Evolutionary conservation across 495 filamentous ascomycete genomes (phyloP), one percentile per base, ranked within the genome.

Genomic region (Hyaloscypha finlandica): DNA sequence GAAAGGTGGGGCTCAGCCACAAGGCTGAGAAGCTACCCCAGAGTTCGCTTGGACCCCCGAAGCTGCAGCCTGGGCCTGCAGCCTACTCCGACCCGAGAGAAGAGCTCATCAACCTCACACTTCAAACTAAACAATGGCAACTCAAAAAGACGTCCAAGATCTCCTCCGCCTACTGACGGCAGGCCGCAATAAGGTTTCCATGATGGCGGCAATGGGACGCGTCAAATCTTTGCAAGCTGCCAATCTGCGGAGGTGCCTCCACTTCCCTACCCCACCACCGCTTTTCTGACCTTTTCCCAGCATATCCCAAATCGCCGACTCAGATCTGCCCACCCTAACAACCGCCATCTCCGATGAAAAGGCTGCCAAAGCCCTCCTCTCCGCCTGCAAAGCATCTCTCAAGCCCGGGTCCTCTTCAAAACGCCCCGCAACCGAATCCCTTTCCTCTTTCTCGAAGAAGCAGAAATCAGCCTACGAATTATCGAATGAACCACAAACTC

Each of bases 91-190:
- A 37, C 12, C 12, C 35, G 12, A 37, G 8, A 37, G 12, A 1
- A 37, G 35, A 37, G 35, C 35, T 37, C 35, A 6, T 37, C 35
- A 14, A 48, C 42, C 16, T 19, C 9, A 48, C 8, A 48, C 4
- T 48, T 19, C 35, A 37, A 16, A 19, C 42, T 16, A 6, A 52
- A 74, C 20, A 42, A 86, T 86, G 83, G 79, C 82, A 8, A 73
- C 83, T 29, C 82, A 81, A 68, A 79, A 84, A 66, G 85, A 91
- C 66, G 79, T 92, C 14, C 88, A 91, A 74, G 80, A 86, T 55
- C 80, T 94, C n/a, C 80, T 94, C 53, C 89, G 91, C 57, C 90
- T 95, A 60, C 83, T 94, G 35, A 89, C 90, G 0, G 86, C 90
- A 70, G 87, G 89, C 73, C 79, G 83, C 69, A 93, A 90, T 71